These are phyloP conservation scores for Xerophyta viscosa DNA, from an alignment of 106 monocot genomes.

Conservation along the genomic window DNA sequence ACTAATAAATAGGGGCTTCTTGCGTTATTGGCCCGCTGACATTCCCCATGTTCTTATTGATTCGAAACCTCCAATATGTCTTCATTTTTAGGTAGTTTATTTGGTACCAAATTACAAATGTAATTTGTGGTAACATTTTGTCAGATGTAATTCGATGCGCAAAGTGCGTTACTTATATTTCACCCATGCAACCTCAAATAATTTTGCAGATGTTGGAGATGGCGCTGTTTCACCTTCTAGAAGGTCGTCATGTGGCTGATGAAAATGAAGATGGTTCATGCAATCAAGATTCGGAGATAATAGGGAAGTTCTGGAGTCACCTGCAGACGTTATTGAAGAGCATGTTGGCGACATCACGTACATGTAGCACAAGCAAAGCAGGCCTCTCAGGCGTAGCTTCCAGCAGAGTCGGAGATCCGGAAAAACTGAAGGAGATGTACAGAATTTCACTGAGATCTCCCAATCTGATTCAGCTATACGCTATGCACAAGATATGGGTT, in stretches of 20 bases:
- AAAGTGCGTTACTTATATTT: no score
- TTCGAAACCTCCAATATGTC: no score
- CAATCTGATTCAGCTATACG: conserved; percentile 41
- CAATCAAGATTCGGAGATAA: conserved; percentile 20
- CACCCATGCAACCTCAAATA: no score
- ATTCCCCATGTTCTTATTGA: no score
- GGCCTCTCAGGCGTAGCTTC: conserved; percentile 10
- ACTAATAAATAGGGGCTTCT: no score
- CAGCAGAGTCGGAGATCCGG: conserved; percentile 25
- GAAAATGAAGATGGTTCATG: conserved; percentile 11
- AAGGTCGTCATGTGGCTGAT: conserved; percentile 53
- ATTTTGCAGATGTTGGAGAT: conserved; percentile 70
- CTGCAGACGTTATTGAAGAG: conserved; percentile 59
- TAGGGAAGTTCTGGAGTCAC: conserved; percentile 55
- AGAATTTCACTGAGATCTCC: conserved; percentile 64
- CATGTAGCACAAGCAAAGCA: conserved; percentile 21
- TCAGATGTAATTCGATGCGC: no score
- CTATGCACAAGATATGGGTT: conserved; percentile 52
- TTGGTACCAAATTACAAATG: no score
- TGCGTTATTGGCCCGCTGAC: no score
- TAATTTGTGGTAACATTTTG: no score
- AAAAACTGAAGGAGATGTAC: conserved; percentile 82
- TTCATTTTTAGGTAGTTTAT: no score
- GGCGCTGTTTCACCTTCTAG: conserved; percentile 54
- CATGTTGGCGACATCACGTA: conserved; percentile 42